phyloP scores from a whole-genome alignment of 2,329 filamentous ascomycete species.

The Fusarium verticillioides region DNA sequence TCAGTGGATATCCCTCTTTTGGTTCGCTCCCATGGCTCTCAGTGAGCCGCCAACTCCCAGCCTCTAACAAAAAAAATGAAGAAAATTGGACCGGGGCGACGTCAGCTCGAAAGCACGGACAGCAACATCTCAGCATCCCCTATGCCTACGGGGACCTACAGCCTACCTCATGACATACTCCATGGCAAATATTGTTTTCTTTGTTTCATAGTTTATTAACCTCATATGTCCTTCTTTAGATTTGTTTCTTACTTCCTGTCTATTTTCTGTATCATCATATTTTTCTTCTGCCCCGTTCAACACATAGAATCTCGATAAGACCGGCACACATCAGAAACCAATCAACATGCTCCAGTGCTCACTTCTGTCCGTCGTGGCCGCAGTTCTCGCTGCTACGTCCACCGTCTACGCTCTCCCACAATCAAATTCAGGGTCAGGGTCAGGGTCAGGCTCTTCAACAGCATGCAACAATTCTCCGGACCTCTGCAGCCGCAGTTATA shows the following conservation, averaged over 20 bases:
- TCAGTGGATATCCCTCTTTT: slow-evolving; percentile 2
- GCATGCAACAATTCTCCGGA: slow-evolving; percentile 85
- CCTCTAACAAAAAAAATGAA: slow-evolving; percentile 1
- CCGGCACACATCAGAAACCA: background rate
- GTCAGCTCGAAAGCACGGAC: slow-evolving; percentile 41
- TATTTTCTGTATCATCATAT: background rate
- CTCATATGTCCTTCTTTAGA: slow-evolving; percentile 6
- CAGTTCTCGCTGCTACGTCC: slow-evolving; percentile 36
- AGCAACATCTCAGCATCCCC: slow-evolving; percentile 21
- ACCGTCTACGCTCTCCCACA: slow-evolving; percentile 44
- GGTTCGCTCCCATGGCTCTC: slow-evolving; percentile 3
- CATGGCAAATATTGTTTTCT: slow-evolving; percentile 3
- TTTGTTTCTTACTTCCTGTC: slow-evolving; percentile 6
- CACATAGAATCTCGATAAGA: background rate
- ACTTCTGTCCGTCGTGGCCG: slow-evolving; percentile 34
- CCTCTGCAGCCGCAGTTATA: slow-evolving; percentile 77
- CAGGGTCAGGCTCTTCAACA: slow-evolving; percentile 35
- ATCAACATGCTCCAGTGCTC: slow-evolving; percentile 40
- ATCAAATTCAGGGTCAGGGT: slow-evolving; percentile 23
- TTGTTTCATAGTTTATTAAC: slow-evolving; percentile 32
- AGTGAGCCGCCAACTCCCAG: slow-evolving; percentile 3
- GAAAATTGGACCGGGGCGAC: slow-evolving; percentile 40
- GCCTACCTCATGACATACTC: background rate
- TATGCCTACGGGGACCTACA: background rate
- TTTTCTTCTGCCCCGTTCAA: background rate